Evolutionary conservation across 2,329 filamentous ascomycete species (phyloP).

Genomic region (Dryadomyces quercus-mongolicae): DNA sequence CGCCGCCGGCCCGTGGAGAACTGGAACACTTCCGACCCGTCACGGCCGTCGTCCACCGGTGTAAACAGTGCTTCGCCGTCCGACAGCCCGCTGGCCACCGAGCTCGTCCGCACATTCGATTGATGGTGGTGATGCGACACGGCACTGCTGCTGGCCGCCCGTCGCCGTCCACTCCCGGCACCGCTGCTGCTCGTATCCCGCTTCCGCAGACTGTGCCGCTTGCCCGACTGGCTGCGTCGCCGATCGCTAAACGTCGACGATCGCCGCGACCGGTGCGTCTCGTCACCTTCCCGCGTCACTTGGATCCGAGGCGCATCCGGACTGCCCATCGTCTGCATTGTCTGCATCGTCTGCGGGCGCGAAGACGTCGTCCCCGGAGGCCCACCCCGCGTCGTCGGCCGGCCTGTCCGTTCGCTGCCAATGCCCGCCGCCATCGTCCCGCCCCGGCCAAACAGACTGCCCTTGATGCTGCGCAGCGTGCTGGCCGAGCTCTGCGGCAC

Average conservation of each 20-base stretch:
- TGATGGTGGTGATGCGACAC: constrained; percentile 20
- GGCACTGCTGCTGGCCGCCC: constrained; percentile 30
- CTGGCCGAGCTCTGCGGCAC: constrained; percentile 59
- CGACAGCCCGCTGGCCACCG: constrained; percentile 20
- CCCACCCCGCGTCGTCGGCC: constrained; percentile 27
- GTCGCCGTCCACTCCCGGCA: constrained; percentile 18
- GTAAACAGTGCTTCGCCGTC: constrained; percentile 41
- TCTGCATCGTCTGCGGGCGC: constrained; percentile 33
- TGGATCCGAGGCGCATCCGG: constrained; percentile 58
- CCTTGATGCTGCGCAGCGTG: constrained; percentile 56
- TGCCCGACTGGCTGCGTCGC: constrained; percentile 32
- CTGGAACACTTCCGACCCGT: constrained; percentile 31
- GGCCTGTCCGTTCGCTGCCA: constrained; percentile 25
- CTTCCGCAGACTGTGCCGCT: constrained; percentile 40
- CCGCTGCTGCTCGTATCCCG: constrained; percentile 35
- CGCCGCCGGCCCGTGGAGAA: constrained; percentile 24
- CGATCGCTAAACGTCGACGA: constrained; percentile 14
- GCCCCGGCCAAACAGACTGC: constrained; percentile 66
- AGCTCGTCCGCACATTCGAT: neutral
- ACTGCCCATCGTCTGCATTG: constrained; percentile 30
- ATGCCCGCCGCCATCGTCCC: constrained; percentile 12
- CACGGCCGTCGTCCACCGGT: constrained; percentile 26
- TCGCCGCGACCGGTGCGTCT: constrained; percentile 20
- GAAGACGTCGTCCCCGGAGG: constrained; percentile 15
- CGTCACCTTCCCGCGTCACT: constrained; percentile 49